Conservation (phyloP, 495 filamentous ascomycete species). For the Delitschia confertaspora region DNA sequence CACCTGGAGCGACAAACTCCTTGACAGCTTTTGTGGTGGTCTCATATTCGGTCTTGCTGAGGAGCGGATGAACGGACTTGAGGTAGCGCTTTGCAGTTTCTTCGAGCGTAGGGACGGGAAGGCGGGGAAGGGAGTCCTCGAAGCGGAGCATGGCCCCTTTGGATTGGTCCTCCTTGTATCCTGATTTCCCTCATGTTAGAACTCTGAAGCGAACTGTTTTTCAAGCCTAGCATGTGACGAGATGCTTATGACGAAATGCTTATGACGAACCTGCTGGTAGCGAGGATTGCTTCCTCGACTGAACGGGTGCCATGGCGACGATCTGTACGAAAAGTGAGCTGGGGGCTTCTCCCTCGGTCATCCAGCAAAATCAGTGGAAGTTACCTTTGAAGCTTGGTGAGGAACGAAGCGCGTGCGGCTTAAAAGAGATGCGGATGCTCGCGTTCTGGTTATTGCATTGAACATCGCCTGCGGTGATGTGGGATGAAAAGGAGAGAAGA, state of each 20-base stretch:
- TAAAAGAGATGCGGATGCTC: constrained; percentile 27
- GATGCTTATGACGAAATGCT: not conserved
- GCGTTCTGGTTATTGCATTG: constrained; percentile 28
- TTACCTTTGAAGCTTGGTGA: constrained; percentile 18
- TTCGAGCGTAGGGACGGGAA: constrained; percentile 88
- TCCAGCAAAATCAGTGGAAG: not conserved
- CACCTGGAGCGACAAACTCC: constrained; percentile 73
- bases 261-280: constrained; percentile 45
- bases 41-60: constrained; percentile 63
- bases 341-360: not conserved
- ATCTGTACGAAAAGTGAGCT: constrained; percentile 16
- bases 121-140: constrained; percentile 83
- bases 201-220: too few species aligned
- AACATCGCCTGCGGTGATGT: constrained; percentile 22
- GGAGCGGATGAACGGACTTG: constrained; percentile 79
- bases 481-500: not conserved
- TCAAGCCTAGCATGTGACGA: constrained; percentile 6
- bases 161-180: constrained; percentile 83
- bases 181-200: too few species aligned
- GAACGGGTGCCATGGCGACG: constrained; percentile 45
- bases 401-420: constrained; percentile 10
- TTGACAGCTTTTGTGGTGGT: constrained; percentile 72
- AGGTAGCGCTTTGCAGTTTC: constrained; percentile 88
- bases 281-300: constrained; percentile 49
- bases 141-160: constrained; percentile 93